Conservation (phyloP, 148 eudicot species). For the Cornus kousa region DNA sequence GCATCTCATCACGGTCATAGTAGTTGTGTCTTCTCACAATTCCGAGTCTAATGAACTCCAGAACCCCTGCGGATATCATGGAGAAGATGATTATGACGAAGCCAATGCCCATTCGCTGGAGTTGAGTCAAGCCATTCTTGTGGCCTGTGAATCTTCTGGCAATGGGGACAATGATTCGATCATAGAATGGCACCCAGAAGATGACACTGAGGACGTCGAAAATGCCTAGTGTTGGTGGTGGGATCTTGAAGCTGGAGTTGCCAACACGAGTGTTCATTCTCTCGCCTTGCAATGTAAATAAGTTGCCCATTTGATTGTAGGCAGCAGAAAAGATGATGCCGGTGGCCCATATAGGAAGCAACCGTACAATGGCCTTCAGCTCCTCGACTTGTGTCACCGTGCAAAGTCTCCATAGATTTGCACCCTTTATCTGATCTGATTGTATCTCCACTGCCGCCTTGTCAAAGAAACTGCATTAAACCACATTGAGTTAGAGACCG, state of each 20-base stretch:
- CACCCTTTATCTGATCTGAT: conserved; percentile 15
- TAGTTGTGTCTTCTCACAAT: conserved; percentile 20
- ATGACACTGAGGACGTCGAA: conserved; percentile 49
- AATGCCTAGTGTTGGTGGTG: conserved; percentile 54
- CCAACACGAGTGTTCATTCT: conserved; percentile 52
- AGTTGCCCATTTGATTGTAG: conserved; percentile 52
- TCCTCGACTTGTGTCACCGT: conserved; percentile 70
- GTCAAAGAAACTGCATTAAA: conserved; percentile 47
- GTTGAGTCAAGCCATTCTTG: conserved; percentile 48
- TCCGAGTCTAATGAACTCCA: conserved; percentile 38
- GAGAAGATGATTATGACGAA: conserved; percentile 39
- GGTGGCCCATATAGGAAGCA: conserved; percentile 57
- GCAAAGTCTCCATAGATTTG: conserved; percentile 55
- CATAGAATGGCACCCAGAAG: conserved; percentile 49
- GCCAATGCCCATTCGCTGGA: conserved; percentile 63
- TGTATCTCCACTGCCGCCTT: conserved; percentile 52
- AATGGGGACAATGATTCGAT: conserved; percentile 38
- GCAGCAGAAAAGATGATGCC: conserved; percentile 41
- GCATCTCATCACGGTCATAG: conserved; percentile 18
- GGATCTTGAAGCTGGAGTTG: conserved; percentile 39
- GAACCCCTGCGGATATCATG: conserved; percentile 39
- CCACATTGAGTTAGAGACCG: neutral
- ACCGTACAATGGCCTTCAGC: conserved; percentile 46
- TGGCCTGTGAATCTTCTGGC: conserved; percentile 40
- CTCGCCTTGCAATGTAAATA: conserved; percentile 56